A percentile compares a stretch with the other conserved stretches of the same genome.
Conservation (phyloP, 1,139 yeast genomes). For the Maudiozyma humilis region DNA sequence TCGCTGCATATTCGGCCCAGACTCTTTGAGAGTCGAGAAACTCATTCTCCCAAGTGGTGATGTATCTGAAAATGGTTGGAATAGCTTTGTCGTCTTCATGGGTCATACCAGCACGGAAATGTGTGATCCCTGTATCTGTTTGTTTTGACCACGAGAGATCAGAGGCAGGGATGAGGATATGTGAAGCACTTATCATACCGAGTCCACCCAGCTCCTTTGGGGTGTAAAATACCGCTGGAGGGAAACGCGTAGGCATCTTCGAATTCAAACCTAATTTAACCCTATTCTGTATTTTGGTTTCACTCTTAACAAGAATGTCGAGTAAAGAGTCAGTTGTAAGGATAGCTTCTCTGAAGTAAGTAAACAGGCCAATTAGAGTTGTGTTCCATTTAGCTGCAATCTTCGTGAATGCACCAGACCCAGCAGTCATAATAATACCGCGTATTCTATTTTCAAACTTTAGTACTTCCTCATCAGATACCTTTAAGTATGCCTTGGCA, state of each 20-base stretch:
- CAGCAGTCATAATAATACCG: slow-evolving; percentile 90
- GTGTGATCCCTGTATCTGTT: slow-evolving; percentile 90
- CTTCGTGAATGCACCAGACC: slow-evolving; percentile 90
- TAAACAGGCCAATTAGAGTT: slow-evolving; percentile 73
- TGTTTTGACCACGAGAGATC: slow-evolving; percentile 88
- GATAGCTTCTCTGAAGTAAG: slow-evolving; percentile 90
- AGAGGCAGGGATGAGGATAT: slow-evolving; percentile 86
- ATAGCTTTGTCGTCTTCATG: slow-evolving; percentile 71
- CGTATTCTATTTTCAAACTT: slow-evolving; percentile 77
- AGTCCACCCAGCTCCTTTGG: slow-evolving; percentile 96
- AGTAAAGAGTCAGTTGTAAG: slow-evolving; percentile 71
- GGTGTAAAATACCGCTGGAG: slow-evolving; percentile 96
- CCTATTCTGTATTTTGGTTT: slow-evolving; percentile 86
- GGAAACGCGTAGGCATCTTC: slow-evolving; percentile 97
- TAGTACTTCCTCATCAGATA: slow-evolving; percentile 69
- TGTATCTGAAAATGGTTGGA: slow-evolving; percentile 88
- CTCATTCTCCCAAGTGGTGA: slow-evolving; percentile 95
- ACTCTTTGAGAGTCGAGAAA: slow-evolving; percentile 90
- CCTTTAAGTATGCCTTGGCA: slow-evolving; percentile 82
- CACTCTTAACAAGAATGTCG: slow-evolving; percentile 81
- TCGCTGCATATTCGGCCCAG: slow-evolving; percentile 94
- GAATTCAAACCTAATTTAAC: slow-evolving; percentile 93
- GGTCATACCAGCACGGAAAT: slow-evolving; percentile 89
- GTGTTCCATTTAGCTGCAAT: slow-evolving; percentile 97
- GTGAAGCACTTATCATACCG: slow-evolving; percentile 97